phyloP scores from a whole-genome alignment of 257 asterid species.

The Solanum tarijense region DNA sequence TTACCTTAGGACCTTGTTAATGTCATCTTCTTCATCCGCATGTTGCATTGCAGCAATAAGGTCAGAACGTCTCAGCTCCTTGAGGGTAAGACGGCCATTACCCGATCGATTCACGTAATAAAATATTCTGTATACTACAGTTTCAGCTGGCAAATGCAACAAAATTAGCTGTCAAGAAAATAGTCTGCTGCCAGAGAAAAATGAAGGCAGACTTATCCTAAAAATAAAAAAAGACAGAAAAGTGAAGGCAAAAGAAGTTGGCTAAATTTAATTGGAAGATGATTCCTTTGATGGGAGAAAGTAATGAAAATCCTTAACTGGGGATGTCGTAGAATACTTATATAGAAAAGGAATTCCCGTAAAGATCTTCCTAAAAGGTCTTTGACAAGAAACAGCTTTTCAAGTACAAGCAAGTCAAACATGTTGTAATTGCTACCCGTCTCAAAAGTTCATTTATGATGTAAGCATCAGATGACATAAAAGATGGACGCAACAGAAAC shows the following conservation, averaged over 20 bases:
- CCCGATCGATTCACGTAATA: slow-evolving; percentile 93
- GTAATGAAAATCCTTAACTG: not conserved
- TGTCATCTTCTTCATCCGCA: slow-evolving; percentile 99
- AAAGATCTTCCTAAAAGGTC: not conserved
- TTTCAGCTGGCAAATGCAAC: slow-evolving; percentile 84
- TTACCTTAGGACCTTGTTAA: slow-evolving; percentile 94
- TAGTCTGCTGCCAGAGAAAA: not conserved
- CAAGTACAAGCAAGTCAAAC: not conserved
- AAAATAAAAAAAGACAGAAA: not conserved
- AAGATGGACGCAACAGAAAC: not conserved
- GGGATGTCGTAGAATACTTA: not conserved
- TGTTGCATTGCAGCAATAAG: slow-evolving; percentile 93
- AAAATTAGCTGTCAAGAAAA: slow-evolving; percentile 25
- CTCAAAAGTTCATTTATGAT: not conserved
- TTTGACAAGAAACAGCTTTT: not conserved
- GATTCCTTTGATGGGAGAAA: not conserved
- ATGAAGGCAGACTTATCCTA: not conserved
- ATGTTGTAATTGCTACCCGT: not conserved
- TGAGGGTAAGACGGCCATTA: slow-evolving; percentile 86
- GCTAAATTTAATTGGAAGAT: not conserved
- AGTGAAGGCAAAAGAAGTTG: not conserved
- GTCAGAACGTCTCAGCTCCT: slow-evolving; percentile 88
- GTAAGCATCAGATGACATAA: not conserved
- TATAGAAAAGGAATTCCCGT: not conserved
- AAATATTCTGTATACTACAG: slow-evolving; percentile 95